Conservation (phyloP, 2,329 filamentous ascomycete genomes). For the Lasiodiplodia theobromae region DNA sequence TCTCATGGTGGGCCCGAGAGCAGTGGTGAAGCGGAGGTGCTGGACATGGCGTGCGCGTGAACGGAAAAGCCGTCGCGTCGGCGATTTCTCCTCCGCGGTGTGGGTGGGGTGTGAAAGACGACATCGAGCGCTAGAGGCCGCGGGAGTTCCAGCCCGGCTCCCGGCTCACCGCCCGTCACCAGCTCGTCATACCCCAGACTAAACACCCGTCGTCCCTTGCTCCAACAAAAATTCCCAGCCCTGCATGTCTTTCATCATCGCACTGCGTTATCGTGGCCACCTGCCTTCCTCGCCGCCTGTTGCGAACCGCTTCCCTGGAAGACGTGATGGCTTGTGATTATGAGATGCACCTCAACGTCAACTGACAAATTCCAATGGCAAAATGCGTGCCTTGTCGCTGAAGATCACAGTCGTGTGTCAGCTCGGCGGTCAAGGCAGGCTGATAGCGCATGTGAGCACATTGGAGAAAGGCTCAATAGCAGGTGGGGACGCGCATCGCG, state of each 20-base stretch:
- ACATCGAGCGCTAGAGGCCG: slow-evolving; percentile 18
- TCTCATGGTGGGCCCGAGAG: slow-evolving; percentile 9
- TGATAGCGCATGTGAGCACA: background rate
- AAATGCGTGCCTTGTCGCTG: background rate
- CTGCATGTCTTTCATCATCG: slow-evolving; percentile 6
- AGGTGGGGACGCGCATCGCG: slow-evolving; percentile 2
- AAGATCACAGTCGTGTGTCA: slow-evolving; percentile 7
- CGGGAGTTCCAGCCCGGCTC: background rate
- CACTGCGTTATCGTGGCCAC: background rate
- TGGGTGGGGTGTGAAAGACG: slow-evolving; percentile 3
- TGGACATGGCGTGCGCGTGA: slow-evolving; percentile 12
- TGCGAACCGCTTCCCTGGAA: background rate
- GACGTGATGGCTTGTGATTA: background rate
- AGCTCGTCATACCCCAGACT: background rate
- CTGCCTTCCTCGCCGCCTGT: slow-evolving; percentile 1
- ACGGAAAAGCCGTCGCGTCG: background rate
- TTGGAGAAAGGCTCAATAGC: background rate
- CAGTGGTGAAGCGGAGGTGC: background rate
- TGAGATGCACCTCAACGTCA: slow-evolving; percentile 2
- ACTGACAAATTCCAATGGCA: slow-evolving; percentile 18
- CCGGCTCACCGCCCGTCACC: slow-evolving; percentile 6
- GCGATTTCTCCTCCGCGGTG: background rate
- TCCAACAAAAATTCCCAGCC: background rate
- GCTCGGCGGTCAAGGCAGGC: background rate
- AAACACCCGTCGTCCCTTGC: background rate